Percentiles rank a stretch among this genome's conserved stretches.
Evolutionary conservation across 2,329 filamentous ascomycete genomes (phyloP).

Genomic region (Aspergillus pseudoviridinutans): DNA sequence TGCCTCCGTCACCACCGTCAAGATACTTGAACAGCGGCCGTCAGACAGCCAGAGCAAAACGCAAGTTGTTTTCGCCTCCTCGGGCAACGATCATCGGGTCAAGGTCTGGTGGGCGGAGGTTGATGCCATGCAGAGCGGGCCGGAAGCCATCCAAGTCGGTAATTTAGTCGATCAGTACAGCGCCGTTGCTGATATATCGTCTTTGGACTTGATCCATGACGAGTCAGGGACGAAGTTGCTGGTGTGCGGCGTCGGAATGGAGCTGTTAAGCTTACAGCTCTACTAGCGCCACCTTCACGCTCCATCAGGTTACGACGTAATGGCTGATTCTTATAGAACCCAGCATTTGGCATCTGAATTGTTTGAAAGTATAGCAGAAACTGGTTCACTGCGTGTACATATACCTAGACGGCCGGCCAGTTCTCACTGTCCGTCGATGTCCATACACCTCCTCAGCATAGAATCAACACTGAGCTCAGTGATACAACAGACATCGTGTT

Average conservation of each 20-base stretch:
- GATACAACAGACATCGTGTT: no score
- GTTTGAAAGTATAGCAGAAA: background rate
- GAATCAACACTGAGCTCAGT: background rate
- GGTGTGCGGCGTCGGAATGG: conserved; percentile 49
- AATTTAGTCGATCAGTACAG: conserved; percentile 37
- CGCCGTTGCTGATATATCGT: conserved; percentile 54
- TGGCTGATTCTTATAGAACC: conserved; percentile 9
- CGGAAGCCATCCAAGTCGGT: conserved; percentile 21
- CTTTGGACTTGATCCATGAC: conserved; percentile 40
- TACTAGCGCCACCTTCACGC: background rate
- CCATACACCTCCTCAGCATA: background rate
- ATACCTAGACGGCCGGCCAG: background rate
- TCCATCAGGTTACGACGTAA: conserved; percentile 7
- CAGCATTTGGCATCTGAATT: background rate
- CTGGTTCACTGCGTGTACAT: background rate
- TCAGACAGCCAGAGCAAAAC: conserved; percentile 3
- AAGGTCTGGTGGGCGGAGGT: conserved; percentile 41
- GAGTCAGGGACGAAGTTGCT: conserved; percentile 27
- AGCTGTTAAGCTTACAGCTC: conserved; percentile 33
- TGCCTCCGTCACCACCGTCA: conserved; percentile 41
- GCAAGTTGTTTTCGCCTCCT: conserved; percentile 31
- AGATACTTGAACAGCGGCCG: conserved; percentile 21
- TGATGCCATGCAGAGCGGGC: conserved; percentile 16
- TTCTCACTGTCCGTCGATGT: background rate
- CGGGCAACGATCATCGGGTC: conserved; percentile 46